phyloP scores from a whole-genome alignment of 495 filamentous ascomycete species.

The Pseudomonodictys pantanalensis region DNA sequence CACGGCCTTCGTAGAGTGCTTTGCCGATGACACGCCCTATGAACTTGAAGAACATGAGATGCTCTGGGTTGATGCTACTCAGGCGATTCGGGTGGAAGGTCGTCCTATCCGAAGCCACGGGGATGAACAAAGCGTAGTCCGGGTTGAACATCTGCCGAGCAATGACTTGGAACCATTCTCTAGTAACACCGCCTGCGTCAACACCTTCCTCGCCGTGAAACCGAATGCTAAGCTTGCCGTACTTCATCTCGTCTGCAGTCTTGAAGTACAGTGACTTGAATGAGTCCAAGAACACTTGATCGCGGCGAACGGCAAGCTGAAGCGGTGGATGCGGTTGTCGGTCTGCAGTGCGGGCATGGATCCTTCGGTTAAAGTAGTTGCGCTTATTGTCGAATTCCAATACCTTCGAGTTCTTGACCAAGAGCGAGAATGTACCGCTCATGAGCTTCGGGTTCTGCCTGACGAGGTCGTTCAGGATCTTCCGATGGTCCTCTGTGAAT shows the following conservation, averaged over 20 bases:
- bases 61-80: slow-evolving; percentile 90
- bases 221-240: slow-evolving; percentile 93
- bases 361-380: slow-evolving; percentile 93
- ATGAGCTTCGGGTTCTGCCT: slow-evolving; percentile 95
- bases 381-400: slow-evolving; percentile 99
- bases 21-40: slow-evolving; percentile 98
- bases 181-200: slow-evolving; percentile 94
- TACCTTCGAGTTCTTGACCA: slow-evolving; percentile 98
- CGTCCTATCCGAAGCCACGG: slow-evolving; percentile 95
- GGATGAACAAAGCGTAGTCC: slow-evolving; percentile 93
- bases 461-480: slow-evolving; percentile 97
- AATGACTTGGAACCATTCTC: slow-evolving; percentile 99
- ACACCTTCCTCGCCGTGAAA: slow-evolving; percentile 98
- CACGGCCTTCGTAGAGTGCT: slow-evolving; percentile 91
- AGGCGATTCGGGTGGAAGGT: slow-evolving; percentile 97
- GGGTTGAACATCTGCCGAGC: slow-evolving; percentile 98
- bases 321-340: slow-evolving; percentile 70
- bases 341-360: slow-evolving; percentile 71
- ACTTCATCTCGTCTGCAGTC: slow-evolving; percentile 91
- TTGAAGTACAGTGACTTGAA: slow-evolving; percentile 97
- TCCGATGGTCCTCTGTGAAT: slow-evolving; percentile 96
- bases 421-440: slow-evolving; percentile 91
- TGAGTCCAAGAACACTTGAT: slow-evolving; percentile 96
- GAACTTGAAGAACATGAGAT: slow-evolving; percentile 98
- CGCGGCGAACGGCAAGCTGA: slow-evolving; percentile 84